Evolutionary conservation across 192 early-diverging fungal species (phyloP).

Genomic region (Podila verticillata): DNA sequence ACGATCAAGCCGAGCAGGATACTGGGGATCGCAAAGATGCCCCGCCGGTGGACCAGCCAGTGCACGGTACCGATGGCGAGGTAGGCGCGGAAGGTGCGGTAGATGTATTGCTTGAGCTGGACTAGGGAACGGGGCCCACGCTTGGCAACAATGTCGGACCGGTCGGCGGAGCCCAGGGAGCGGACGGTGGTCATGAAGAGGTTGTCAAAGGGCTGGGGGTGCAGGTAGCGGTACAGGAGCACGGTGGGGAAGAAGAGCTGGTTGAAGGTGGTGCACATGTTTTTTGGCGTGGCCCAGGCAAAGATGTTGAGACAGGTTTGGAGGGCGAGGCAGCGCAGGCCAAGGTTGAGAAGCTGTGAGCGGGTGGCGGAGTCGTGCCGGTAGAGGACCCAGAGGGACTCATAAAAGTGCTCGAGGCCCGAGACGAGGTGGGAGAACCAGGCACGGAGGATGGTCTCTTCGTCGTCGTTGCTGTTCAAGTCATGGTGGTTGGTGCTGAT

Average conservation of each 20-base stretch:
- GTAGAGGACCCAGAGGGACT: slow-evolving; percentile 16
- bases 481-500: not conserved
- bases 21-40: slow-evolving; percentile 8
- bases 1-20: not conserved
- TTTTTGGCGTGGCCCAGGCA: not conserved
- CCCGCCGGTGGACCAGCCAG: slow-evolving; percentile 11
- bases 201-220: slow-evolving; percentile 25
- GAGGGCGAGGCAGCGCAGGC: slow-evolving; percentile 19
- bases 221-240: slow-evolving; percentile 24
- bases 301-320: slow-evolving; percentile 22
- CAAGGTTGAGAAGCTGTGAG: slow-evolving; percentile 7
- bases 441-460: slow-evolving; percentile 4
- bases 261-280: slow-evolving; percentile 26
- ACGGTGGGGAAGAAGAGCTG: slow-evolving; percentile 39
- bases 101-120: slow-evolving; percentile 17
- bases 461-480: not conserved
- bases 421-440: slow-evolving; percentile 32
- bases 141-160: slow-evolving; percentile 26
- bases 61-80: slow-evolving; percentile 16
- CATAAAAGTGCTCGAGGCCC: slow-evolving; percentile 34
- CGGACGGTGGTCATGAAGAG: slow-evolving; percentile 33
- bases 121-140: slow-evolving; percentile 21
- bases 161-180: slow-evolving; percentile 8
- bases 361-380: not conserved
- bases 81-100: slow-evolving; percentile 21